These are phyloP conservation scores for Phanerodontia chrysosporium DNA, from an alignment of 768 basidiomycete genomes.

Conservation along the genomic window DNA sequence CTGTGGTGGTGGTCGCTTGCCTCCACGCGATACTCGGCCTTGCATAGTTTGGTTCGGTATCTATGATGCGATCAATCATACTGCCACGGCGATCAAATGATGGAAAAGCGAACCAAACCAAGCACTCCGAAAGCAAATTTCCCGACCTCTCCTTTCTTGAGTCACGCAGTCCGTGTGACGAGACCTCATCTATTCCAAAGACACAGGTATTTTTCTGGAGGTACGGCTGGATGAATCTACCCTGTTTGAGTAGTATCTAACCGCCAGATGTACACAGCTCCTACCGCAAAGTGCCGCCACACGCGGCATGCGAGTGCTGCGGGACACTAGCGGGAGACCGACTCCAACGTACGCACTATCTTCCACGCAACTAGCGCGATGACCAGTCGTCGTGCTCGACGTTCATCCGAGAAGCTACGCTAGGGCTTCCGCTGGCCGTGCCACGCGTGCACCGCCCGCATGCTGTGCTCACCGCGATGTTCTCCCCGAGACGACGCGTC, in stretches of 20 bases:
- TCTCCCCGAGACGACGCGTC: background rate
- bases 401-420: background rate
- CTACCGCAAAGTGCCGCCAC: background rate
- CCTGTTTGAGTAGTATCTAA: background rate
- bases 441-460: background rate
- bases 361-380: background rate
- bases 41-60: background rate
- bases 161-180: background rate
- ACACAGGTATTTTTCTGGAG: background rate
- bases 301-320: background rate
- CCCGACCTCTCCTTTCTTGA: background rate
- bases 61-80: background rate
- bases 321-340: background rate
- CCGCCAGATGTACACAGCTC: background rate
- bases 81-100: too few relatives aligned
- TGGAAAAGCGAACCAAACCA: slow-evolving; percentile 7
- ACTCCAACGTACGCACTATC: background rate
- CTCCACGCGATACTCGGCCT: background rate
- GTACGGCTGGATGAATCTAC: background rate
- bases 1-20: background rate
- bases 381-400: background rate
- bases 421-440: background rate
- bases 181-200: too few relatives aligned
- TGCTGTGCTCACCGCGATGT: background rate
- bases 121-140: background rate